Conservation (phyloP, 192 early-diverging fungal species). For the Thamnidium elegans region DNA sequence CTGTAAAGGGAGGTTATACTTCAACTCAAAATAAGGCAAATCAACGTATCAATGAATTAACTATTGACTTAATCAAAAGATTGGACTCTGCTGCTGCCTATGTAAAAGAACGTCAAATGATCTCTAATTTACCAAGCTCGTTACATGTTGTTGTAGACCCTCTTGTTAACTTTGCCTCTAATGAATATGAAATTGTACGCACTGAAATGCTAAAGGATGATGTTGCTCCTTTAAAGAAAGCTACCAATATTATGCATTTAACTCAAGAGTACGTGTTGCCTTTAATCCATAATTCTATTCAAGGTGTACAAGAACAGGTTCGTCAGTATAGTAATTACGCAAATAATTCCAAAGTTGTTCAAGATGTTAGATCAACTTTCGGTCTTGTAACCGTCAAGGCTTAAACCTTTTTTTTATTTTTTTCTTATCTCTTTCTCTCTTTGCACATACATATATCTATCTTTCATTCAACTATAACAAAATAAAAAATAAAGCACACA, state of each 20-base stretch:
- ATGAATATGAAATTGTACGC: slow-evolving; percentile 47
- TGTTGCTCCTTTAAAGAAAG: slow-evolving; percentile 49
- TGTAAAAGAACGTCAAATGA: slow-evolving; percentile 40
- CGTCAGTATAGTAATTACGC: slow-evolving; percentile 28
- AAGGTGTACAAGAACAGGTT: slow-evolving; percentile 41
- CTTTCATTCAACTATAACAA: too few relatives aligned
- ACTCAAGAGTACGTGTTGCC: slow-evolving; percentile 51
- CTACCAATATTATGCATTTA: slow-evolving; percentile 47
- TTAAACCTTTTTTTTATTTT: background rate
- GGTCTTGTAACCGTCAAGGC: slow-evolving; percentile 6
- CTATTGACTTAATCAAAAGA: slow-evolving; percentile 28
- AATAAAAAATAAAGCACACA: too few relatives aligned
- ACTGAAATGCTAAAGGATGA: slow-evolving; percentile 45
- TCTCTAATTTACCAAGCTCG: slow-evolving; percentile 34
- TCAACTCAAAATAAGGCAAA: slow-evolving; percentile 19
- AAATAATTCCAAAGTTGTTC: slow-evolving; percentile 22
- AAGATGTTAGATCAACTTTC: slow-evolving; percentile 17
- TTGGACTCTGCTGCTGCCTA: slow-evolving; percentile 42
- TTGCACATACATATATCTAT: too few relatives aligned
- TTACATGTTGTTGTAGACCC: slow-evolving; percentile 45
- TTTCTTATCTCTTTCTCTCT: too few relatives aligned
- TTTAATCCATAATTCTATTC: slow-evolving; percentile 39
- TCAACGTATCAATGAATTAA: slow-evolving; percentile 29
- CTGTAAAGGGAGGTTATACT: slow-evolving; percentile 13
- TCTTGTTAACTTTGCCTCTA: slow-evolving; percentile 42